phyloP scores from a whole-genome alignment of 1,284 basidiomycete genomes.

The Mycena citricolor region DNA sequence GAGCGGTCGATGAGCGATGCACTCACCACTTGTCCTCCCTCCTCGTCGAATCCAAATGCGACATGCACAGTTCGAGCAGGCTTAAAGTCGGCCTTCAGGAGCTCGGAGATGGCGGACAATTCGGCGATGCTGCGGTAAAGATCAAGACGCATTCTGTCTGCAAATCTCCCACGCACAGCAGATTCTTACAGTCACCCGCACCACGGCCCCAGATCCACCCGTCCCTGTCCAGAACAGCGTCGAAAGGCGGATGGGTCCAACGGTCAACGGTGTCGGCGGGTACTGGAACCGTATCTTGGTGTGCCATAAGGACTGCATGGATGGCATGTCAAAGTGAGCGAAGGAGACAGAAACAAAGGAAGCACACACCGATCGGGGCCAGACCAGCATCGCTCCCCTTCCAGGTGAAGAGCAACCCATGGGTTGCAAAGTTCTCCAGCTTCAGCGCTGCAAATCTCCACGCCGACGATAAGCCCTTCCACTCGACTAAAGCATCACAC shows the following conservation, averaged over 20 bases:
- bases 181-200: constrained; percentile 15
- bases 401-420: constrained; percentile 17
- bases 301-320: constrained; percentile 17
- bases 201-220: constrained; percentile 21
- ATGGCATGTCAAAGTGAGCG: neutral
- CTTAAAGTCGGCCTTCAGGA: constrained; percentile 9
- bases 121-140: constrained; percentile 1
- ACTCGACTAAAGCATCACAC: neutral
- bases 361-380: constrained; percentile 7
- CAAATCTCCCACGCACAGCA: constrained; percentile 1
- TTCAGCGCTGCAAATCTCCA: constrained; percentile 10
- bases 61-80: constrained; percentile 13
- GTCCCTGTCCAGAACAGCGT: constrained; percentile 3
- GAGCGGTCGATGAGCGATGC: too few species aligned
- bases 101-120: constrained; percentile 11
- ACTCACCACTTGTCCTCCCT: constrained; percentile 16
- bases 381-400: constrained; percentile 8
- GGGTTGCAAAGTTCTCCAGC: constrained; percentile 14
- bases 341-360: neutral
- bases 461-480: neutral
- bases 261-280: constrained; percentile 8
- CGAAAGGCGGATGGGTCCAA: constrained; percentile 20
- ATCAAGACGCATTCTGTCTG: neutral
- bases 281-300: constrained; percentile 20
- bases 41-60: constrained; percentile 20